These are phyloP conservation scores for Ceratobasidium sp. DNA, from an alignment of 1,284 basidiomycete genomes.

Conservation along the genomic window DNA sequence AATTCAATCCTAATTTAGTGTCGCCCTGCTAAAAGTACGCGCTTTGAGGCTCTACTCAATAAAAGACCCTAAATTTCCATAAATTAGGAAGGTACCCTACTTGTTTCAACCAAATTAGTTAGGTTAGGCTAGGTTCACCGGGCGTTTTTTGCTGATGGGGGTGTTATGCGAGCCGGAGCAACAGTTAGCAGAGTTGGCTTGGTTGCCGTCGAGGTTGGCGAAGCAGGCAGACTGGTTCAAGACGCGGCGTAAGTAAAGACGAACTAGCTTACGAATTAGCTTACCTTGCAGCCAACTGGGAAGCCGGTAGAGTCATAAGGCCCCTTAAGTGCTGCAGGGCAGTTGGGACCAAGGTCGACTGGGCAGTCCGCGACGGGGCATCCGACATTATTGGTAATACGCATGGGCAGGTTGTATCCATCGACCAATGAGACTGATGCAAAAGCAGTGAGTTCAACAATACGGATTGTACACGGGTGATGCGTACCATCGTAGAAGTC, in stretches of 20 bases:
- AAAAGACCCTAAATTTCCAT: too few species aligned
- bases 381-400: constrained; percentile 40
- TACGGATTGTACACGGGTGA: too few species aligned
- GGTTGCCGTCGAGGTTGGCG: constrained; percentile 44
- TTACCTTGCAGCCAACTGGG: constrained; percentile 65
- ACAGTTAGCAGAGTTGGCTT: constrained; percentile 46
- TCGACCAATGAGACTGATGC: constrained; percentile 44
- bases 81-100: too few species aligned
- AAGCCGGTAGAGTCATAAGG: constrained; percentile 61
- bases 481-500: constrained; percentile 61
- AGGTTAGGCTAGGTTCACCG: too few species aligned
- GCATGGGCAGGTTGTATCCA: constrained; percentile 48
- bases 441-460: not conserved
- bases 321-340: constrained; percentile 59
- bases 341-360: constrained; percentile 19
- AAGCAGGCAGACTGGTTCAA: constrained; percentile 9
- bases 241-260: constrained; percentile 56
- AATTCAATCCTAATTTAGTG: too few species aligned
- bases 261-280: not conserved
- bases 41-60: too few species aligned
- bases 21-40: too few species aligned
- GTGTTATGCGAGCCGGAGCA: constrained; percentile 45
- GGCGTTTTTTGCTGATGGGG: constrained; percentile 38
- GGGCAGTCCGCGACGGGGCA: constrained; percentile 30
- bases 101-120: too few species aligned